Conservation (phyloP, 2,329 filamentous ascomycete species). For the Neopestalotiopsis sp. region DNA sequence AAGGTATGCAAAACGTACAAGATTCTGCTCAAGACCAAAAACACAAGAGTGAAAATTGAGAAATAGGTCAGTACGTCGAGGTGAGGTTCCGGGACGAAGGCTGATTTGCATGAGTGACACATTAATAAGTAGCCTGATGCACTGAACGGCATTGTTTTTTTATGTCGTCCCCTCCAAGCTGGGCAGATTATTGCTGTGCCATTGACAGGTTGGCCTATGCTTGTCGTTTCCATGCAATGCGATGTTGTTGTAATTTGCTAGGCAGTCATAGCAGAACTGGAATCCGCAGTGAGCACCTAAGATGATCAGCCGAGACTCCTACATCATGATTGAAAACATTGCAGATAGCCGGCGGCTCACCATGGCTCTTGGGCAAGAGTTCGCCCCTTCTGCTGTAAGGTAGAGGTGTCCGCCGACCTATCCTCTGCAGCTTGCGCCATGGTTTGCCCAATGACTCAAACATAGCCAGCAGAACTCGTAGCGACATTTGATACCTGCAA, state of each 20-base stretch:
- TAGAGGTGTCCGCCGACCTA: not conserved
- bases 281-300: not conserved
- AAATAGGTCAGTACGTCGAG: too few species aligned
- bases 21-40: too few species aligned
- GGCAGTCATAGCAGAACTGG: not conserved
- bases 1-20: too few species aligned
- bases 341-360: not conserved
- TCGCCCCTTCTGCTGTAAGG: not conserved
- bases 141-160: too few species aligned
- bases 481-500: conserved; percentile 19
- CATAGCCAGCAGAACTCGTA: conserved; percentile 24
- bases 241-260: not conserved
- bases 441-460: not conserved
- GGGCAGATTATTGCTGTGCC: not conserved
- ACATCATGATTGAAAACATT: not conserved
- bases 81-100: too few species aligned
- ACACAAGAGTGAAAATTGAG: too few species aligned
- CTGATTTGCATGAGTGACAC: too few species aligned
- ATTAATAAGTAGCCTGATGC: too few species aligned
- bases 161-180: too few species aligned
- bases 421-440: not conserved
- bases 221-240: too few species aligned
- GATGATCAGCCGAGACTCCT: not conserved
- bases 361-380: not conserved
- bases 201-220: not conserved